Evolutionary conservation across 164 flowering plant species (phyloP).

Genomic region (Berberis vulgaris): DNA sequence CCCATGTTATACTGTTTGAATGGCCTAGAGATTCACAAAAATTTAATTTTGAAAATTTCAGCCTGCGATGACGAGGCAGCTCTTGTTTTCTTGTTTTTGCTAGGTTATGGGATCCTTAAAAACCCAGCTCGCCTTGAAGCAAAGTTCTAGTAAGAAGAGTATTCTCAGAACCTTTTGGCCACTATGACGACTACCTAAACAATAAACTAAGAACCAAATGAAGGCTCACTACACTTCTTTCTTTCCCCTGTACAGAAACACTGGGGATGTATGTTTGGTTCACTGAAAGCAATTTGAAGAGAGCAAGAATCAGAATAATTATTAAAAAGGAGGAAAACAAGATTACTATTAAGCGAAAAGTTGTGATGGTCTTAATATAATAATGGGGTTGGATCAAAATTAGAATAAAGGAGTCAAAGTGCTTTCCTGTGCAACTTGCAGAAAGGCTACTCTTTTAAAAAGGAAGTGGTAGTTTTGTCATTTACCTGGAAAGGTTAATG

Average conservation of each 20-base stretch:
- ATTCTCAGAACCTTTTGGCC: slow-evolving; percentile 2
- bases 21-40: too few relatives aligned
- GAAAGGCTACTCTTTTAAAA: slow-evolving; percentile 27
- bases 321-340: slow-evolving; percentile 7
- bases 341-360: slow-evolving; percentile 11
- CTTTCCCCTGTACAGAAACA: neutral
- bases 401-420: slow-evolving; percentile 34
- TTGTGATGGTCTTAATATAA: slow-evolving; percentile 18
- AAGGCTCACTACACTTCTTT: neutral
- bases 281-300: slow-evolving; percentile 11
- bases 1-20: too few relatives aligned
- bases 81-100: too few relatives aligned
- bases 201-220: neutral
- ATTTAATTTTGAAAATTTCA: too few relatives aligned
- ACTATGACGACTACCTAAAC: neutral
- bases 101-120: too few relatives aligned
- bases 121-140: too few relatives aligned
- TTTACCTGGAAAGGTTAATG: slow-evolving; percentile 18
- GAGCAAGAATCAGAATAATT: slow-evolving; percentile 20
- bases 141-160: neutral
- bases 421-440: slow-evolving; percentile 42
- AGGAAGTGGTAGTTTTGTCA: slow-evolving; percentile 36
- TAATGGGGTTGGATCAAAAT: slow-evolving; percentile 15
- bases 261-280: neutral
- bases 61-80: too few relatives aligned